Percentiles rank a stretch among this genome's conserved stretches.
Conservation (phyloP, 345 rosid species). For the Eucalyptus erythrocorys region DNA sequence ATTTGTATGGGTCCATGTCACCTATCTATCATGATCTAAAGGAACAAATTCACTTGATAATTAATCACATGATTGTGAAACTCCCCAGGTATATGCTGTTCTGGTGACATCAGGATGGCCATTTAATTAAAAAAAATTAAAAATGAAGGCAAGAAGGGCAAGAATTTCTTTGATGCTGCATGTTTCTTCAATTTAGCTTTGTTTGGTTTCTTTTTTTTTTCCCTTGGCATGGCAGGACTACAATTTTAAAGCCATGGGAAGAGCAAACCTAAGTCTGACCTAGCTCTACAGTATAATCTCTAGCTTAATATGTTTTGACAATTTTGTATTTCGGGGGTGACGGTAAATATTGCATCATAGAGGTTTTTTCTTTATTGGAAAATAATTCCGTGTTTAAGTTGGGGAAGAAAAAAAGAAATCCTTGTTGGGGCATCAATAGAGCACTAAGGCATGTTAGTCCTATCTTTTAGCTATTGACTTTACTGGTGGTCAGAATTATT, state of each 20-base stretch:
- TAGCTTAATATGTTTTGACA: neutral
- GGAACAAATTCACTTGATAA: neutral
- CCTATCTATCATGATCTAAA: neutral
- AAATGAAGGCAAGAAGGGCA: neutral
- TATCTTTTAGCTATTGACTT: neutral
- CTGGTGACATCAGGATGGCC: neutral
- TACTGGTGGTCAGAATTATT: neutral
- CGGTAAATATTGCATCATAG: neutral
- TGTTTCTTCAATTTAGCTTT: neutral
- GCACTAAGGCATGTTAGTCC: neutral
- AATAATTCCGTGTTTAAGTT: neutral
- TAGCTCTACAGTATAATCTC: neutral
- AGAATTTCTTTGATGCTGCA: neutral
- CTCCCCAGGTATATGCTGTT: neutral
- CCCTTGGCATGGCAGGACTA: neutral
- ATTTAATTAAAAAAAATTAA: neutral
- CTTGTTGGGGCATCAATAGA: neutral
- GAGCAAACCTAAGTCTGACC: neutral
- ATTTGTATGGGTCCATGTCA: neutral
- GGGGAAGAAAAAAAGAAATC: neutral
- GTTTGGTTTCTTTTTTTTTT: neutral
- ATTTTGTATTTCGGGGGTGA: neutral
- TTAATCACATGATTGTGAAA: neutral
- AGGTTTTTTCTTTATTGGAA: neutral
- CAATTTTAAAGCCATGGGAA: neutral